Evolutionary conservation across 2,329 filamentous ascomycete species (phyloP).

Genomic region (Alternaria triticimaculans): DNA sequence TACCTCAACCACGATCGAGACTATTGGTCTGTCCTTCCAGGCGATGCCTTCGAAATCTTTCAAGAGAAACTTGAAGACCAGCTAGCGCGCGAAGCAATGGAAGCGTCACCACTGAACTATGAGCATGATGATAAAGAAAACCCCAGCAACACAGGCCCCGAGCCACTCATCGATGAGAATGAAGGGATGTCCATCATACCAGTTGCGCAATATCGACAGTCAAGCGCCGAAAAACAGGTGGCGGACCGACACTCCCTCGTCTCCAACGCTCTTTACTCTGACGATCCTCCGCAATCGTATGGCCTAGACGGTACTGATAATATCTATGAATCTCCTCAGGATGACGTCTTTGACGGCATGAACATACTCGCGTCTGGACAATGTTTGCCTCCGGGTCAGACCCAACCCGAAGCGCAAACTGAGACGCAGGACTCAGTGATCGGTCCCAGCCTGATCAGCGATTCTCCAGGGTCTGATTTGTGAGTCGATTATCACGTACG

Average conservation of each 20-base stretch:
- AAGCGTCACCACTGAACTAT: constrained; percentile 23
- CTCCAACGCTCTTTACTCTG: constrained; percentile 13
- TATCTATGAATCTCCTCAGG: neutral
- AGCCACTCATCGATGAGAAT: neutral
- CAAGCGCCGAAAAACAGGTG: constrained; percentile 6
- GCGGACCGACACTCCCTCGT: constrained; percentile 4
- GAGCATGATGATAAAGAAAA: constrained; percentile 36
- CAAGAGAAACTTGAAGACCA: constrained; percentile 28
- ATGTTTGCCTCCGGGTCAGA: constrained; percentile 3
- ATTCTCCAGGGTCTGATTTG: neutral
- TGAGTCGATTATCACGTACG: neutral
- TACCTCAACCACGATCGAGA: constrained; percentile 11
- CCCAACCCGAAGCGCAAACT: neutral
- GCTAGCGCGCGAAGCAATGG: constrained; percentile 20
- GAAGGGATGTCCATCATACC: constrained; percentile 22
- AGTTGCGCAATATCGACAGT: constrained; percentile 17
- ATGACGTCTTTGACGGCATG: constrained; percentile 5
- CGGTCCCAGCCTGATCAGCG: neutral
- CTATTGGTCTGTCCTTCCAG: constrained; percentile 12
- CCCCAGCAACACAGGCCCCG: constrained; percentile 1
- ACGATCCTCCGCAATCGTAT: constrained; percentile 12
- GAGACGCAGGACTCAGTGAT: constrained; percentile 1
- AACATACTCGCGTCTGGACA: constrained; percentile 12
- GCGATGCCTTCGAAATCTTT: constrained; percentile 23
- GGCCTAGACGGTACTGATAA: constrained; percentile 21